phyloP scores from a whole-genome alignment of 306 rosid genomes.

The Trichosanthes cucumerina region DNA sequence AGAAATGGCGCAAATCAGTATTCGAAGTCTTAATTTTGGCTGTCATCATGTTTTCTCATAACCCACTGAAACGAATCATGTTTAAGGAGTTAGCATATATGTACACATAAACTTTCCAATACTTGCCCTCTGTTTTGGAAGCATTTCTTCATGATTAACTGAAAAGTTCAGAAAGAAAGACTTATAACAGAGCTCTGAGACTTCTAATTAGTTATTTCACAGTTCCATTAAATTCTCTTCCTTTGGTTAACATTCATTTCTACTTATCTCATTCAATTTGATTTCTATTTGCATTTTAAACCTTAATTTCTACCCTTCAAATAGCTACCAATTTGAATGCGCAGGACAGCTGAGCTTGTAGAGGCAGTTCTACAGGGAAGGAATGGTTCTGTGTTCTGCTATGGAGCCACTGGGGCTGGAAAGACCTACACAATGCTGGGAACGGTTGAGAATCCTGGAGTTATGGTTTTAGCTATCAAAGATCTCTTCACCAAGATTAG shows the following conservation, averaged over 20 bases:
- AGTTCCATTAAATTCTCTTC: background rate
- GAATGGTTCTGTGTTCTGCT: constrained; percentile 93
- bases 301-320: background rate
- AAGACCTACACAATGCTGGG: constrained; percentile 97
- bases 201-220: background rate
- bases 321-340: constrained; percentile 5
- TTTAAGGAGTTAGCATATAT: background rate
- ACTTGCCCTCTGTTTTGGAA: background rate
- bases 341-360: constrained; percentile 81
- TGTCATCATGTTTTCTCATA: background rate
- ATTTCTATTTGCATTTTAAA: background rate
- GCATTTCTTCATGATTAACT: background rate
- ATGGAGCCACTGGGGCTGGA: constrained; percentile 98
- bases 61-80: background rate
- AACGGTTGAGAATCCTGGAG: constrained; percentile 83
- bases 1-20: background rate
- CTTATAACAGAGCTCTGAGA: background rate
- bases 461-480: constrained; percentile 96
- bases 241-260: background rate
- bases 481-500: constrained; percentile 76
- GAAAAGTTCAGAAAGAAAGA: background rate
- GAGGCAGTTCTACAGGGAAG: constrained; percentile 93
- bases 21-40: background rate
- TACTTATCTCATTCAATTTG: background rate
- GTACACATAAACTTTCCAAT: background rate